phyloP scores from a whole-genome alignment of 106 monocot species.

The Posidonia australis region DNA sequence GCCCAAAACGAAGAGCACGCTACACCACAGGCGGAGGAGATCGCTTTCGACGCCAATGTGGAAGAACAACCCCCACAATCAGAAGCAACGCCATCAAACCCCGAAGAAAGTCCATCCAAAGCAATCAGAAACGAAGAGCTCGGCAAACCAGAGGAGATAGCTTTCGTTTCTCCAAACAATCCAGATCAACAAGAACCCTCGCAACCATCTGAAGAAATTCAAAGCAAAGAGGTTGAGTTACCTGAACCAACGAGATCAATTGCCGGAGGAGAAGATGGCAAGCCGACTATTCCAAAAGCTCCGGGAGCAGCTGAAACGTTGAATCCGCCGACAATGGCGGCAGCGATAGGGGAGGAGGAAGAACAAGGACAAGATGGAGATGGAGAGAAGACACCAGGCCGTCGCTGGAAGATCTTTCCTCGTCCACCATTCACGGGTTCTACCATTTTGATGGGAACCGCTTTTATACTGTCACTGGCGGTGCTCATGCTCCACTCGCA shows the following conservation, averaged over 20 bases:
- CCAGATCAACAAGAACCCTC: neutral
- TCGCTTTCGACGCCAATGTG: too few relatives aligned
- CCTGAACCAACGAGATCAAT: neutral
- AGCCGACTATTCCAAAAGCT: neutral
- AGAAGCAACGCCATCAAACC: neutral
- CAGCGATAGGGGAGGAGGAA: neutral
- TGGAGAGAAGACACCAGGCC: neutral
- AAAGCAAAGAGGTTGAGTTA: neutral
- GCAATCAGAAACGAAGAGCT: neutral
- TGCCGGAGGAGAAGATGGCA: neutral
- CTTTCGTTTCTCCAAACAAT: neutral
- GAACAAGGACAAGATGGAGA: neutral
- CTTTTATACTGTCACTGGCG: constrained; percentile 3
- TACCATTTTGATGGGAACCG: neutral
- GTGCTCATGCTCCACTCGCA: constrained; percentile 3
- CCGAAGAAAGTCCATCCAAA: neutral
- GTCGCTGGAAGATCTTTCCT: neutral
- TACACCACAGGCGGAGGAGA: too few relatives aligned
- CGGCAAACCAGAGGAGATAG: neutral
- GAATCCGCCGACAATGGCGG: neutral
- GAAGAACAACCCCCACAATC: neutral
- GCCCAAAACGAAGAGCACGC: too few relatives aligned
- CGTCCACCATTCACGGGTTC: neutral
- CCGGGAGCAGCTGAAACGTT: neutral
- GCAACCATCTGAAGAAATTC: neutral